Base-by-base conservation (phyloP, 78 protist genomes). In the Chrysochromulina tobinii region DNA sequence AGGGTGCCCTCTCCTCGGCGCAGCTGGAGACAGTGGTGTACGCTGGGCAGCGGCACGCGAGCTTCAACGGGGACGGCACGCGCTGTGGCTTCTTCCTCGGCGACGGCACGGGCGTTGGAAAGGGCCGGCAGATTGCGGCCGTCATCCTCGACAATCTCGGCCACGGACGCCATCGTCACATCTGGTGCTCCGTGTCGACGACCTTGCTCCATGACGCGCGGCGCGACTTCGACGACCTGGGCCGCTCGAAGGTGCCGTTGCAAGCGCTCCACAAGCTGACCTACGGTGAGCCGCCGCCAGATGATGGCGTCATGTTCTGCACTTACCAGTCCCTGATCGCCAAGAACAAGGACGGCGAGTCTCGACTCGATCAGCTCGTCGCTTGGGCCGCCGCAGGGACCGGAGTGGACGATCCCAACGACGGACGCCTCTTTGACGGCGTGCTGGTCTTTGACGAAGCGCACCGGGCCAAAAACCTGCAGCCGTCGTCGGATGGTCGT, bases 91-190 rank as follows among this genome's bases (percentile, higher is more conserved):
- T 61, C 18, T 85, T 4, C 89, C 27, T 85, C 18, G 89, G 89
- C 51, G 89, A 85, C 57, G 89, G 89, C 53, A 61, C 89, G 27
- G 89, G 89, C 20, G 89, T 85, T 2, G 89, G 89, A 58, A 85
- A 85, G 75, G 89, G 89, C 25, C 89, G 89, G 8, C 18, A 38
- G 68, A 48, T 61, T 3, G 89, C 89, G 59, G 75, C 48, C 21
- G 18, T 61, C 69, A 61, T 85, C 77, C 7, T 48, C 61, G 89
- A 85, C 25, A 57, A 61, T 6, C 4, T 38, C 8, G 5, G 2
- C 27, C 89, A 73, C 55, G 81, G 50, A 12, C 54, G 66, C 53
- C 2, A 2, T 20, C 68, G 73, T 20, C 6, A 57, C 68, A 15
- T 85, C 38, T 85, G 89, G 89, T 14, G 48, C 59, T 12, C 89